Evolutionary conservation across 192 early-diverging fungal species (phyloP), one percentile per base, ranked within the genome.

Genomic region (Umbelopsis sp.): DNA sequence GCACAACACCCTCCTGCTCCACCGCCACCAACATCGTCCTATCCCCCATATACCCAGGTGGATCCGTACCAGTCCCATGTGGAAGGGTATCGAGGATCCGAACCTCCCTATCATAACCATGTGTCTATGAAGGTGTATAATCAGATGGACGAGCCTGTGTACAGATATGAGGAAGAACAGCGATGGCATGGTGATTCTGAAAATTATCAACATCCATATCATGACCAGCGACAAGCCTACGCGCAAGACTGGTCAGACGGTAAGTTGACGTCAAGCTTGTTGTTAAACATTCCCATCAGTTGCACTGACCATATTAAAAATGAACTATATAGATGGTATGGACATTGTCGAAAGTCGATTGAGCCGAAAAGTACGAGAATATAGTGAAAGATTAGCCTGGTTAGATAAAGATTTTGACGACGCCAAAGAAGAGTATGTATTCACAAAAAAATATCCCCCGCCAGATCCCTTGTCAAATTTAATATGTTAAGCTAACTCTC

Each of bases 341-440:
- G 55, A 61, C 30, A 35, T 61, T 35, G 55, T 61, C 9, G 55
- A 61, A 35, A 61, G 55, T 16, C 37, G 55, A 35, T 61, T 61
- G 15, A 61, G 30, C 25, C 55, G 55, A 33, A 61, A 61, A n/a
- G 55, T 61, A 33, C 55, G 55, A 35, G 55, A 61, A 35, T 61
- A 61, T 35, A 30, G 55, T 18, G 55, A 61, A 61, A 61, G 55
- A 35, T 5, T 61, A 35, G 55, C 55, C 15, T 61, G 55, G 55
- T 25, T 61, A 4, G 55, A 61, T 16, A 61, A 61, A 61, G 55
- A 61, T 61, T 61, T 61, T 35, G 55, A 61, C 27, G 55, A 61
- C 55, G 55, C 55, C 55, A 61, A 61, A 61, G 55, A 61, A 61
- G 55, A 61, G 55, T 61, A n/a, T 35, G 55, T 61, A 12, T 8